Evolutionary conservation across 2,329 filamentous ascomycete species (phyloP).

Genomic region (Talaromyces marneffei): DNA sequence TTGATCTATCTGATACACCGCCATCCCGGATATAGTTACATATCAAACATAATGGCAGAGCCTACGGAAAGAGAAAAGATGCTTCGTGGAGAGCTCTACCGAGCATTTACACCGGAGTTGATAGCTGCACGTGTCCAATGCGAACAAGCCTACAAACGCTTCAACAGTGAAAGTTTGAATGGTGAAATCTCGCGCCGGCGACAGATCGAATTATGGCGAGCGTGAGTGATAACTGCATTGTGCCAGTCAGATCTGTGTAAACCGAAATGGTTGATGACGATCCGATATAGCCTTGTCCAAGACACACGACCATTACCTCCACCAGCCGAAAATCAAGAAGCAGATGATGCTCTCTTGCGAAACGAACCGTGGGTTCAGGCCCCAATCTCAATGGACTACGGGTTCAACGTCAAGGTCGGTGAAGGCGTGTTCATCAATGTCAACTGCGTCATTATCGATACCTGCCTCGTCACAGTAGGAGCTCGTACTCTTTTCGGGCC

Average conservation of each 20-base stretch:
- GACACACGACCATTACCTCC: constrained; percentile 61
- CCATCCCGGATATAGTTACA: neutral
- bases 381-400: constrained; percentile 70
- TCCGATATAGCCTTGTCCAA: constrained; percentile 50
- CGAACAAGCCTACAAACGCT: constrained; percentile 54
- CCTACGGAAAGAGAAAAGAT: constrained; percentile 44
- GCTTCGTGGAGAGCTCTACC: constrained; percentile 65
- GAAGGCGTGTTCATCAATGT: constrained; percentile 69
- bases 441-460: constrained; percentile 71
- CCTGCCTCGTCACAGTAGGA: constrained; percentile 67
- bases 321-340: constrained; percentile 49
- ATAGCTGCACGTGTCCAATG: constrained; percentile 59
- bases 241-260: no score
- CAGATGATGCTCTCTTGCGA: constrained; percentile 60
- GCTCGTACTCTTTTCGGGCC: constrained; percentile 72
- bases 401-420: constrained; percentile 66
- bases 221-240: constrained; percentile 54
- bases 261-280: neutral
- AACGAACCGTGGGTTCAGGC: constrained; percentile 64
- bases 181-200: constrained; percentile 56
- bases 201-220: constrained; percentile 62
- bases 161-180: constrained; percentile 50
- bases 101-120: constrained; percentile 65
- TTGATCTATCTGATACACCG: neutral
- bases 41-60: constrained; percentile 16